phyloP scores from a whole-genome alignment of 495 filamentous ascomycete genomes.

The Penicillium riverlandense region DNA sequence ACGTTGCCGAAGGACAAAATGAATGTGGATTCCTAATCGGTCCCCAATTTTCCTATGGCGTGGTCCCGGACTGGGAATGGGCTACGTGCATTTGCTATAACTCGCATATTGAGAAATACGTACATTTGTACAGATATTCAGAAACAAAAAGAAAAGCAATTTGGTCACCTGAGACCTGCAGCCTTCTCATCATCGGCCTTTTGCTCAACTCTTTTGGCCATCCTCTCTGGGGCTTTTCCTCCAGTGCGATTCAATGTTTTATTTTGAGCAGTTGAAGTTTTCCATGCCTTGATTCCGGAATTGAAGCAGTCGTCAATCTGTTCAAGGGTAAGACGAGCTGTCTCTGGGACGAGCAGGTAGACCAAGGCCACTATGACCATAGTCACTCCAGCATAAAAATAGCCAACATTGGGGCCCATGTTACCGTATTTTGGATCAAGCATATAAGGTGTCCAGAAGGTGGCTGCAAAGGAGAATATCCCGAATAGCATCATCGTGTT shows the following conservation, averaged over 20 bases:
- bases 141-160: no score
- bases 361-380: constrained; percentile 10
- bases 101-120: no score
- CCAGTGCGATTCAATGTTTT: not conserved
- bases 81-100: no score
- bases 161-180: no score
- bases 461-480: constrained; percentile 19
- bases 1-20: no score
- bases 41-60: no score
- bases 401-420: constrained; percentile 24
- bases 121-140: no score
- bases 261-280: constrained; percentile 15
- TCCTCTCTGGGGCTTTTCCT: no score
- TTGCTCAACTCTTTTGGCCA: no score
- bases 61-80: no score
- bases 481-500: constrained; percentile 18
- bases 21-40: no score
- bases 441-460: constrained; percentile 27
- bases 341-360: constrained; percentile 21
- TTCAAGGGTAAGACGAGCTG: constrained; percentile 19
- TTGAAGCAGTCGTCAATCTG: constrained; percentile 23
- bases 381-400: constrained; percentile 23
- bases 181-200: no score
- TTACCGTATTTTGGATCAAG: constrained; percentile 16
- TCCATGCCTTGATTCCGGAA: constrained; percentile 15